Evolutionary conservation across 2,329 filamentous ascomycete genomes (phyloP).

Genomic region (Chrysosporium queenslandicum): DNA sequence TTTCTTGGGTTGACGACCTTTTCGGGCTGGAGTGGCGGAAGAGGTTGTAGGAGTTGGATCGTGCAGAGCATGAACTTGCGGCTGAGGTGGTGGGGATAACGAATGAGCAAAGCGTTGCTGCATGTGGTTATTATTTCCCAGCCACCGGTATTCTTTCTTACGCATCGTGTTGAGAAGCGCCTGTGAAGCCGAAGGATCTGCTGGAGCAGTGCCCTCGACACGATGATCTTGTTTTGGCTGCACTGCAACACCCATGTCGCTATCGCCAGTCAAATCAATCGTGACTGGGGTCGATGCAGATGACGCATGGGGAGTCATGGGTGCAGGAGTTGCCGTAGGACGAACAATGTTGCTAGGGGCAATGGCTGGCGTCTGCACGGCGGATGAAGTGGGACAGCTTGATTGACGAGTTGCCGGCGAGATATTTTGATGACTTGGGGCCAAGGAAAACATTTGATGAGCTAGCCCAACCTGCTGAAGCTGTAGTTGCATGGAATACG

Average conservation of each 20-base stretch:
- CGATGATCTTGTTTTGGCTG: neutral
- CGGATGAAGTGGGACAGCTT: neutral
- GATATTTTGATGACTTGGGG: neutral
- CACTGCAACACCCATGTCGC: neutral
- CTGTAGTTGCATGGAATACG: neutral
- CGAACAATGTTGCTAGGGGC: neutral
- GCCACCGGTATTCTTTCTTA: constrained; percentile 27
- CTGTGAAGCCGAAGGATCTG: constrained; percentile 2
- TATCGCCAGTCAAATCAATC: constrained; percentile 15
- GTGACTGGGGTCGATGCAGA: constrained; percentile 11
- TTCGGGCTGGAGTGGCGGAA: neutral
- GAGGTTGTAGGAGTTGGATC: neutral
- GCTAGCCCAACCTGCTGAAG: neutral
- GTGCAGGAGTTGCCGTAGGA: neutral
- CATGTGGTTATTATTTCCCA: constrained; percentile 16
- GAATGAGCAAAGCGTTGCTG: neutral
- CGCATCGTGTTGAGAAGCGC: constrained; percentile 22
- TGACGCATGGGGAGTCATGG: constrained; percentile 19
- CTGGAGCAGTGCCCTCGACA: neutral
- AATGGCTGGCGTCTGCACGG: neutral
- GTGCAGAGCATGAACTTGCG: neutral
- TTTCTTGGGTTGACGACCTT: neutral
- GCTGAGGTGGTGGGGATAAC: neutral
- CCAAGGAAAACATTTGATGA: neutral
- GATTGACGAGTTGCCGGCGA: neutral